Evolutionary conservation across 2,329 filamentous ascomycete species (phyloP).

Genomic region (Cylindrodendrum hubeiense): DNA sequence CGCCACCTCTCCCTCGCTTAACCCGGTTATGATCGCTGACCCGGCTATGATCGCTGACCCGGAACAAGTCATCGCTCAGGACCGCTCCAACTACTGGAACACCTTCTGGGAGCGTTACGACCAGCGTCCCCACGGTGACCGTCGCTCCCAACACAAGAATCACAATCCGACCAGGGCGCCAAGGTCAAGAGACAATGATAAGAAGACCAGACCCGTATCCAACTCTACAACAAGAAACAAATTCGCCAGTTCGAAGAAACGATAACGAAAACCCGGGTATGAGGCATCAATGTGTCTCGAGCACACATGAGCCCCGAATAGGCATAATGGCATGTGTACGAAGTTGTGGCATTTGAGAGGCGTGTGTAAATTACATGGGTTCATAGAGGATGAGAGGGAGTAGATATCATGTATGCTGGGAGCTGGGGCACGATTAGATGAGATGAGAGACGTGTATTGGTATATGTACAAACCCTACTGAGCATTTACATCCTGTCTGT

Average conservation of each 20-base stretch:
- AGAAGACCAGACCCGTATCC: neutral
- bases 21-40: neutral
- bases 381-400: neutral
- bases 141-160: neutral
- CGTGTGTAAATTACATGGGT: neutral
- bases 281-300: neutral
- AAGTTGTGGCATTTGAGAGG: constrained; percentile 1
- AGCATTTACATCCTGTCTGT: constrained; percentile 20
- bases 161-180: neutral
- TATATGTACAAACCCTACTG: constrained; percentile 26
- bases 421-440: constrained; percentile 4
- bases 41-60: constrained; percentile 10
- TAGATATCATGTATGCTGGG: neutral
- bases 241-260: neutral
- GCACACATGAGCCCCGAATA: neutral
- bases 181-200: neutral
- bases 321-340: neutral
- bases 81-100: constrained; percentile 40
- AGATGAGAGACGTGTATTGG: constrained; percentile 22
- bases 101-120: constrained; percentile 44
- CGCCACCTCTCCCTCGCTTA: neutral
- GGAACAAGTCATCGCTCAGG: constrained; percentile 30
- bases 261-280: neutral
- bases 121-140: constrained; percentile 29
- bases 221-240: neutral